Percentiles rank a stretch among this genome's conserved stretches.
These are phyloP conservation scores for Sphaerulina populicola DNA, from an alignment of 2,329 filamentous ascomycete genomes.

Conservation along the genomic window DNA sequence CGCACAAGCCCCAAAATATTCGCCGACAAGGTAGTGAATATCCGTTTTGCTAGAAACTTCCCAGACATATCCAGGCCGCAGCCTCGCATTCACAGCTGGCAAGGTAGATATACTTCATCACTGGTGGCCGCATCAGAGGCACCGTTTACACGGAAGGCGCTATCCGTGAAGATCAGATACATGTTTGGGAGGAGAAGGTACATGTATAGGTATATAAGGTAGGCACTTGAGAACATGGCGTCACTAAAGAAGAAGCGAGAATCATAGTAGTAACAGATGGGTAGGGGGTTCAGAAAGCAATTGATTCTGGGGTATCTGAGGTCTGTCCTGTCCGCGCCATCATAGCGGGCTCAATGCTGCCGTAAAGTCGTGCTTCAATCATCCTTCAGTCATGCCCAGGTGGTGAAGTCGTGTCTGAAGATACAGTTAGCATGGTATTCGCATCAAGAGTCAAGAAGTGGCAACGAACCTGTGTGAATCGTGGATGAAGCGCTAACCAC, in stretches of 20 bases:
- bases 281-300: neutral
- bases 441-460: too few species aligned
- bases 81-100: too few species aligned
- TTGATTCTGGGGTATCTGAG: slow-evolving; percentile 11
- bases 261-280: neutral
- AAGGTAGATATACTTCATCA: too few species aligned
- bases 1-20: too few species aligned
- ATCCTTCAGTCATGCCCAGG: neutral
- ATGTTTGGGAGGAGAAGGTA: too few species aligned
- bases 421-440: neutral
- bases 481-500: neutral
- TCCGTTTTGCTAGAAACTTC: too few species aligned
- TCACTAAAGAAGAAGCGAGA: neutral
- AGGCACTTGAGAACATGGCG: neutral
- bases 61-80: too few species aligned
- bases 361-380: slow-evolving; percentile 4
- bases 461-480: neutral
- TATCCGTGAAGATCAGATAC: too few species aligned
- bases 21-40: too few species aligned
- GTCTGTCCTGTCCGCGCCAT: neutral
- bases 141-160: too few species aligned
- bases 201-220: too few species aligned
- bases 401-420: neutral
- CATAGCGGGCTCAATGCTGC: slow-evolving; percentile 5
- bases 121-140: too few species aligned